Evolutionary conservation across 768 basidiomycete genomes (phyloP).

Genomic region (Harrya chromipes): DNA sequence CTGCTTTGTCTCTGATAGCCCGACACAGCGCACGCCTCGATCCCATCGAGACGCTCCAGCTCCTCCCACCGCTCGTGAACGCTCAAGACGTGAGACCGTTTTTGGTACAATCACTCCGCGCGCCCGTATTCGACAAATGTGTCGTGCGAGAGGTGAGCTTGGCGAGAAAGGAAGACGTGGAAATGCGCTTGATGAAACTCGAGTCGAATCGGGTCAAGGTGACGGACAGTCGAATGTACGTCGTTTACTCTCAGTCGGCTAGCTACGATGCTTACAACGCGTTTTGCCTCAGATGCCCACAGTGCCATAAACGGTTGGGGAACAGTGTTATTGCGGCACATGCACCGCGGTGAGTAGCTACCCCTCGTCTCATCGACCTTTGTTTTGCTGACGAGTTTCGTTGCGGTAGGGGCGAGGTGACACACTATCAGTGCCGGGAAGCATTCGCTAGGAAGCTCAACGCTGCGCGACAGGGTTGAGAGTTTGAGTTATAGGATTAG

Average conservation of each 20-base stretch:
- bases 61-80: constrained; percentile 88
- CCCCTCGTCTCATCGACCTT: not conserved
- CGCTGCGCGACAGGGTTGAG: constrained; percentile 29
- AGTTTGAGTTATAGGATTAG: not conserved
- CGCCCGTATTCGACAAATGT: constrained; percentile 63
- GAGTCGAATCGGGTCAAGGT: constrained; percentile 84
- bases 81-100: constrained; percentile 78
- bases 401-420: constrained; percentile 82
- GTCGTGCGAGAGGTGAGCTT: constrained; percentile 70
- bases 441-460: constrained; percentile 60
- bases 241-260: constrained; percentile 16
- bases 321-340: constrained; percentile 94
- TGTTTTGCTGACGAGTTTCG: not conserved
- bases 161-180: constrained; percentile 75
- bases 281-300: constrained; percentile 68
- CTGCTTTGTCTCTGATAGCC: constrained; percentile 86
- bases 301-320: constrained; percentile 92
- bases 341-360: constrained; percentile 63
- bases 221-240: constrained; percentile 90
- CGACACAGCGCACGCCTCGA: constrained; percentile 83
- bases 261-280: not conserved
- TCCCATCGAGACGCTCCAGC: constrained; percentile 73
- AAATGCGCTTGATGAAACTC: constrained; percentile 67
- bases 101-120: constrained; percentile 65
- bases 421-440: constrained; percentile 95